These are phyloP conservation scores for Populus alba DNA, from an alignment of 345 rosid genomes.

Conservation along the genomic window DNA sequence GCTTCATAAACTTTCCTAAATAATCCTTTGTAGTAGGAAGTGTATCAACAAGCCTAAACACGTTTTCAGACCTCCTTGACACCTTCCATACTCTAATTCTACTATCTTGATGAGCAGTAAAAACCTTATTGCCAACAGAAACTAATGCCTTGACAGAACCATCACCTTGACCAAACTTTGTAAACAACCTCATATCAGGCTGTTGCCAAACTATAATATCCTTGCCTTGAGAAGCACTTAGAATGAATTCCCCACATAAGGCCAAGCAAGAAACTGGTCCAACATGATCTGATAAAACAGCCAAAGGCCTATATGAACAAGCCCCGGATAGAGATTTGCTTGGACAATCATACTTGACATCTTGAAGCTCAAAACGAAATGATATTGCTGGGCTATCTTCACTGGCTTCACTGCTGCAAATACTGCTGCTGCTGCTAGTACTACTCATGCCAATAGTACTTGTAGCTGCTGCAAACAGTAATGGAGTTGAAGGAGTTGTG, in stretches of 20 bases:
- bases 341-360: conserved; percentile 16
- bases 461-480: conserved; percentile 39
- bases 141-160: conserved; percentile 30
- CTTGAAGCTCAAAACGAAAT: conserved; percentile 36
- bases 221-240: conserved; percentile 89
- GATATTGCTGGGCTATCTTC: conserved; percentile 52
- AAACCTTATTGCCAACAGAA: conserved; percentile 23
- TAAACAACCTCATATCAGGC: conserved; percentile 81
- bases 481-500: conserved; percentile 44
- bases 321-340: conserved; percentile 33
- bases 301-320: conserved; percentile 50
- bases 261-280: conserved; percentile 90
- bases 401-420: conserved; percentile 43
- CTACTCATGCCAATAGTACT: conserved; percentile 12
- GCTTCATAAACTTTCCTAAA: conserved; percentile 32
- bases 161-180: conserved; percentile 90
- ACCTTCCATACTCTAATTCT: conserved; percentile 35
- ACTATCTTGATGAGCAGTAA: conserved; percentile 35
- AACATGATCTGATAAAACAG: conserved; percentile 70
- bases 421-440: conserved; percentile 38
- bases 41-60: conserved; percentile 26
- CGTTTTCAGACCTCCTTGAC: conserved; percentile 30
- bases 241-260: conserved; percentile 79
- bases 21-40: conserved; percentile 31
- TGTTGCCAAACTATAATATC: conserved; percentile 98